Percentiles rank a stretch among this genome's conserved stretches.
These are phyloP conservation scores for Oryza longistaminata DNA, from an alignment of 176 grass and related monocot species.

Conservation along the genomic window DNA sequence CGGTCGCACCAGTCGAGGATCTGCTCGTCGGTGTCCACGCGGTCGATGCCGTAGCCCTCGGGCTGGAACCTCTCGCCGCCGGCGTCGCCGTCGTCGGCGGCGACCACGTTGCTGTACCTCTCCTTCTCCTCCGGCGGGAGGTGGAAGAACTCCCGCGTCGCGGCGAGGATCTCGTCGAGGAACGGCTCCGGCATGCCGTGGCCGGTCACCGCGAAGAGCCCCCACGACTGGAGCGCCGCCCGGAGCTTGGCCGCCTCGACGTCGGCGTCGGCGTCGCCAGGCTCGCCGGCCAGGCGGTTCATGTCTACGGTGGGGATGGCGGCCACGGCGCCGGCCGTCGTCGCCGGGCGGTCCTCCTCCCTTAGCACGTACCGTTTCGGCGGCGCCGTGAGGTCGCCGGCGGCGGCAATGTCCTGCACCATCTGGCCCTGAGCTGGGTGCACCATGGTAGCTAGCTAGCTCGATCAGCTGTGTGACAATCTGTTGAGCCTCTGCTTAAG, in stretches of 20 bases:
- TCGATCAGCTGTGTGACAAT: no score
- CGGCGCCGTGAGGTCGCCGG: background rate
- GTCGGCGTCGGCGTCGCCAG: background rate
- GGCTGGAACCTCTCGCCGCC: conserved; percentile 28
- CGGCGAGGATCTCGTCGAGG: conserved; percentile 39
- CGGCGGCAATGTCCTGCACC: conserved; percentile 50
- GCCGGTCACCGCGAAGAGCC: conserved; percentile 49
- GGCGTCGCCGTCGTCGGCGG: conserved; percentile 9
- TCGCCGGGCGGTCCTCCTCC: conserved; percentile 23
- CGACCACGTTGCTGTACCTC: conserved; percentile 39
- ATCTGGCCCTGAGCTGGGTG: conserved; percentile 38
- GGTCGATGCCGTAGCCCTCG: conserved; percentile 65
- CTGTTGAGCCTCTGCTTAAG: no score
- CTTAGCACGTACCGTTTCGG: conserved; percentile 49
- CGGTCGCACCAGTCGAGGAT: conserved; percentile 57
- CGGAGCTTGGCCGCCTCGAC: conserved; percentile 51
- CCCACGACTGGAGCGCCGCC: conserved; percentile 51
- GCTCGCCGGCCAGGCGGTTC: background rate
- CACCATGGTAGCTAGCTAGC: conserved; percentile 21
- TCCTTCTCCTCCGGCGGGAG: conserved; percentile 47
- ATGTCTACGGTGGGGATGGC: conserved; percentile 56
- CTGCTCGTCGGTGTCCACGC: conserved; percentile 47
- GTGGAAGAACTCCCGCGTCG: conserved; percentile 55
- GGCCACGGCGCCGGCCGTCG: background rate
- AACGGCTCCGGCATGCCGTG: conserved; percentile 39